Percentiles rank a stretch among this genome's conserved stretches.
Conservation (phyloP, 495 filamentous ascomycete genomes). For the Tuber magnatum region DNA sequence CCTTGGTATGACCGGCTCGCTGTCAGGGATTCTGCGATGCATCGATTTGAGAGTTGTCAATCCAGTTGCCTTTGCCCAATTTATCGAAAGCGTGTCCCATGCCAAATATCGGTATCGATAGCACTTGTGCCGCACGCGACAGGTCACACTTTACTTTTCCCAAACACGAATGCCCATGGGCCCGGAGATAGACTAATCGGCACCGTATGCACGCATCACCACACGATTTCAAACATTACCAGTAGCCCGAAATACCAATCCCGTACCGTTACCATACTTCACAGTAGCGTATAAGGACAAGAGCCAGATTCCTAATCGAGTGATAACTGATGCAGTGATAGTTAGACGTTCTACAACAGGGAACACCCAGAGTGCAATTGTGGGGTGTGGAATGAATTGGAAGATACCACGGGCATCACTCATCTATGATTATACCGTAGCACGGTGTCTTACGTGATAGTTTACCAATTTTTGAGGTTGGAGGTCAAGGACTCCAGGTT, state of each 20-base stretch:
- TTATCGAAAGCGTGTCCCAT: not conserved
- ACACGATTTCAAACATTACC: not conserved
- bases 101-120: not conserved
- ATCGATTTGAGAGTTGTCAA: not conserved
- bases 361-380: not conserved
- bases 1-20: not conserved
- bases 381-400: not conserved
- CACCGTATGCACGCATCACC: not conserved
- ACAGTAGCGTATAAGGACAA: not conserved
- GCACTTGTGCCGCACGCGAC: not conserved
- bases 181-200: not conserved
- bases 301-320: not conserved
- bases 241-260: not conserved
- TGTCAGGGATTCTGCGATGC: not conserved
- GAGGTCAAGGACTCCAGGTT: not conserved
- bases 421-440: not conserved
- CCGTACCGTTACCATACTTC: not conserved
- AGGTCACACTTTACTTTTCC: not conserved
- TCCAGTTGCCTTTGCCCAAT: not conserved
- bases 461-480: not conserved
- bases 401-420: not conserved
- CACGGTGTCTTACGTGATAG: not conserved
- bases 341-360: not conserved
- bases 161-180: not conserved
- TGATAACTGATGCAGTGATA: not conserved